A percentile compares a stretch with the other conserved stretches of the same genome.
phyloP scores from a whole-genome alignment of 495 filamentous ascomycete species.

The Cercophora newfieldiana region DNA sequence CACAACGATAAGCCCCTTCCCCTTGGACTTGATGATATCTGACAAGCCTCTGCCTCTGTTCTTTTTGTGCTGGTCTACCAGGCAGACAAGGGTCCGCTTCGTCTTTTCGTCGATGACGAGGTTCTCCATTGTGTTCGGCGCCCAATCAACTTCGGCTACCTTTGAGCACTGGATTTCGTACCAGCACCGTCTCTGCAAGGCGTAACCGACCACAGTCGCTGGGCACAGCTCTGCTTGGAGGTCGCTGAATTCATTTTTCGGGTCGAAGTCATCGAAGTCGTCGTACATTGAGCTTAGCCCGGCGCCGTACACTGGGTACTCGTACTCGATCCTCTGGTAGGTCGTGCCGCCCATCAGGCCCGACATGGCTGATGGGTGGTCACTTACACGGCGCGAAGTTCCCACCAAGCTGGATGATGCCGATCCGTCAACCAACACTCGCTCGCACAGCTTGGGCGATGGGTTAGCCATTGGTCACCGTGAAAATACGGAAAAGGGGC shows the following conservation, averaged over 20 bases:
- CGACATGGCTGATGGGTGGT: not conserved
- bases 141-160: not conserved
- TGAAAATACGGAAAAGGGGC: not conserved
- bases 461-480: not conserved
- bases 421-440: constrained; percentile 1
- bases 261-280: constrained; percentile 1
- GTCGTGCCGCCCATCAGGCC: not conserved
- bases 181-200: not conserved
- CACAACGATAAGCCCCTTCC: not conserved
- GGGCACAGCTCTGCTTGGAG: constrained; percentile 8
- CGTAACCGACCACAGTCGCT: not conserved
- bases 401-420: not conserved
- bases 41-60: not conserved
- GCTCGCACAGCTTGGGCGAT: not conserved
- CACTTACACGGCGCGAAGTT: not conserved
- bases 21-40: constrained; percentile 7
- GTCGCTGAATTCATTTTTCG: not conserved
- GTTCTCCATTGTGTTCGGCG: not conserved
- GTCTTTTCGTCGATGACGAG: constrained; percentile 1
- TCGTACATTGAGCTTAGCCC: not conserved
- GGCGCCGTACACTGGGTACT: constrained; percentile 5
- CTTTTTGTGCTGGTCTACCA: constrained; percentile 6
- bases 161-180: constrained; percentile 4
- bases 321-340: constrained; percentile 9
- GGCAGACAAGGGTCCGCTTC: not conserved